phyloP scores from a whole-genome alignment of 805 yeast genomes.

The Cyberlindnera euphorbiae region DNA sequence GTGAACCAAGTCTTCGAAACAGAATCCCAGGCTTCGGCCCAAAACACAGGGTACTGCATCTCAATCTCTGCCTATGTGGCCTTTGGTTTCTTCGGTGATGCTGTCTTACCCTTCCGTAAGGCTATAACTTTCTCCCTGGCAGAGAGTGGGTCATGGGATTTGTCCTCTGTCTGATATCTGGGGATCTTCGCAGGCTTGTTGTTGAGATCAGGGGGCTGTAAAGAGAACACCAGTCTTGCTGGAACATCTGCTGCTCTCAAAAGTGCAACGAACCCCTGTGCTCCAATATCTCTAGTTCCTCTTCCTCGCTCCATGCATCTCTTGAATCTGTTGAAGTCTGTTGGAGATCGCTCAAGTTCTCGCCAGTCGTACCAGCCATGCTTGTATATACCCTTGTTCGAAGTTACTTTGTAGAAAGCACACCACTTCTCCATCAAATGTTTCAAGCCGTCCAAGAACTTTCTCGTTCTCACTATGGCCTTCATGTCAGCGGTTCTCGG shows the following conservation, averaged over 20 bases:
- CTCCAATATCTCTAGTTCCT: constrained; percentile 77
- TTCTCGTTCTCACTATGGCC: constrained; percentile 47
- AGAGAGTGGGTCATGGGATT: constrained; percentile 1
- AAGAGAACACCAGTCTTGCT: constrained; percentile 72
- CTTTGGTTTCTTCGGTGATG: constrained; percentile 3
- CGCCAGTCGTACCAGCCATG: constrained; percentile 40
- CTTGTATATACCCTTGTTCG: constrained; percentile 32
- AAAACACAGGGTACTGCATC: constrained; percentile 63
- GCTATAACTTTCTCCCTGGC: constrained; percentile 15
- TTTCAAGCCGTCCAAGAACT: constrained; percentile 72
- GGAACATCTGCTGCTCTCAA: constrained; percentile 66
- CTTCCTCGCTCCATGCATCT: constrained; percentile 37
- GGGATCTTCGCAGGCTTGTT: constrained; percentile 16
- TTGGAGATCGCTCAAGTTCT: constrained; percentile 14
- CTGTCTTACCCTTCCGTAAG: constrained; percentile 19
- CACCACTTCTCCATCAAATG: constrained; percentile 62
- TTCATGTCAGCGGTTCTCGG: constrained; percentile 37
- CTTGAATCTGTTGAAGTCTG: constrained; percentile 37
- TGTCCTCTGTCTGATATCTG: background rate
- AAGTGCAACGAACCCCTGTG: constrained; percentile 82
- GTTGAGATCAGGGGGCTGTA: constrained; percentile 89
- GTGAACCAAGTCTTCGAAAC: constrained; percentile 73
- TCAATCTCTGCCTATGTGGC: constrained; percentile 22
- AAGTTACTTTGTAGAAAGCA: constrained; percentile 44
- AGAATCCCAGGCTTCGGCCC: constrained; percentile 94